These are phyloP conservation scores for Cicer bijugum DNA, from an alignment of 306 rosid species.

Conservation along the genomic window DNA sequence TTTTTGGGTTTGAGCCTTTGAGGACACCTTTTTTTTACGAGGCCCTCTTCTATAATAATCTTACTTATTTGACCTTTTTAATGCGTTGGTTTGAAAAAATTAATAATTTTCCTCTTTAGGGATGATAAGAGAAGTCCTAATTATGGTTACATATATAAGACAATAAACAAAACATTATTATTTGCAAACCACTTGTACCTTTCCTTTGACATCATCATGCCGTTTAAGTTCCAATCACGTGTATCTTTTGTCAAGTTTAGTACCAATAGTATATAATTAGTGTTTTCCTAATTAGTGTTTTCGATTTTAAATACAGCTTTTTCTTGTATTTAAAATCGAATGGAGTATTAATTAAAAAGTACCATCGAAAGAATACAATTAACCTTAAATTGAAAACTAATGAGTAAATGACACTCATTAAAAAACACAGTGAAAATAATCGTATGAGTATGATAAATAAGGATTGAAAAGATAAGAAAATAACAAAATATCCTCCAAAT, in stretches of 20 bases:
- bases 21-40: constrained; percentile 46
- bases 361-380: too few species aligned
- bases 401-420: too few species aligned
- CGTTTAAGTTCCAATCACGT: constrained; percentile 26
- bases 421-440: background rate
- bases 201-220: constrained; percentile 33
- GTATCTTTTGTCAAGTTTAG: constrained; percentile 2
- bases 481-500: background rate
- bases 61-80: constrained; percentile 34
- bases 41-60: constrained; percentile 47
- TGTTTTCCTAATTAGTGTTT: too few species aligned
- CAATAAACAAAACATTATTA: constrained; percentile 20
- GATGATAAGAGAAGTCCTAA: constrained; percentile 26
- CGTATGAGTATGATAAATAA: background rate
- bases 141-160: constrained; percentile 31
- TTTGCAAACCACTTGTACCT: constrained; percentile 34
- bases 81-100: constrained; percentile 42
- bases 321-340: too few species aligned
- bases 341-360: too few species aligned
- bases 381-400: too few species aligned
- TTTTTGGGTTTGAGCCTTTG: constrained; percentile 29
- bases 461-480: background rate
- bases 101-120: constrained; percentile 27
- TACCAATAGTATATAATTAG: background rate
- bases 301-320: too few species aligned